Evolutionary conservation across 345 rosid species (phyloP).

Genomic region (Citrus trifoliata): DNA sequence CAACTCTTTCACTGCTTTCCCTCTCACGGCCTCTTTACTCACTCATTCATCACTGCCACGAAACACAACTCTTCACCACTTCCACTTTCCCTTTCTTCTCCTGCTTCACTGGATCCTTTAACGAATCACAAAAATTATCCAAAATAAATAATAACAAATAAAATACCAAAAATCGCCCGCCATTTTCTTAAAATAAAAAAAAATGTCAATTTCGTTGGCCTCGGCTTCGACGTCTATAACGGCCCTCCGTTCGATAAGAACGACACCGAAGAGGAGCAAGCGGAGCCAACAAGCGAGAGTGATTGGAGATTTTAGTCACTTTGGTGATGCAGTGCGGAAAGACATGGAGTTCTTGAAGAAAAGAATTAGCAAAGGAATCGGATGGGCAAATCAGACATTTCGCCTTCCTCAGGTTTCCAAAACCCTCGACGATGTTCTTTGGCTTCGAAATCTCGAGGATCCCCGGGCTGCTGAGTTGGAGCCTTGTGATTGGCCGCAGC

Average conservation of each 20-base stretch:
- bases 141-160: background rate
- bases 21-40: background rate
- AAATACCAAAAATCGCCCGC: background rate
- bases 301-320: conserved; percentile 54
- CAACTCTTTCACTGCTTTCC: background rate
- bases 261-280: conserved; percentile 32
- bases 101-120: background rate
- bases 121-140: background rate
- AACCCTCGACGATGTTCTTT: conserved; percentile 55
- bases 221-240: conserved; percentile 15
- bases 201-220: conserved; percentile 27
- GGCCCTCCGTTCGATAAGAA: conserved; percentile 12
- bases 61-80: background rate
- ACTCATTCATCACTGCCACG: background rate
- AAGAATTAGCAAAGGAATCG: conserved; percentile 51
- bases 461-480: conserved; percentile 35
- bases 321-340: conserved; percentile 54
- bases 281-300: conserved; percentile 22
- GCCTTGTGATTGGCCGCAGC: conserved; percentile 60
- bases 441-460: conserved; percentile 82
- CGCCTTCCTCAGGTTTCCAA: conserved; percentile 60
- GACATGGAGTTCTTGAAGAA: conserved; percentile 62
- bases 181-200: background rate
- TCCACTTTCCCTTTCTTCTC: conserved; percentile 4
- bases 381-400: conserved; percentile 67